Evolutionary conservation across 768 basidiomycete species (phyloP), one percentile per base, ranked within the genome.

Genomic region (Aureoboletus auriporus): DNA sequence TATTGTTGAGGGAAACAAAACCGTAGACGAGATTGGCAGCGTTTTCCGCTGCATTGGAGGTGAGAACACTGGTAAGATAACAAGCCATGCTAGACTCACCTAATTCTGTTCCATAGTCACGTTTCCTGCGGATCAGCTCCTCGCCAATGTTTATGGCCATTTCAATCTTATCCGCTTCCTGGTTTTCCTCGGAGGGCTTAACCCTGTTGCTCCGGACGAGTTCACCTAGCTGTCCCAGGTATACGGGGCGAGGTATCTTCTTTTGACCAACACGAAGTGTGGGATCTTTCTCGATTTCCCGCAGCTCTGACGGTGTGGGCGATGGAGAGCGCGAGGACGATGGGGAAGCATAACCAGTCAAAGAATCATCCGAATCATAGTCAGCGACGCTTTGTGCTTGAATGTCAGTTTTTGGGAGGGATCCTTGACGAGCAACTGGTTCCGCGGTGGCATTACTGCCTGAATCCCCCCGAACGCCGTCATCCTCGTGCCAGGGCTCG

Each of bases 221-320:
- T 42, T 81, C 80, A 5, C 83, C 83, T 5, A 99, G 74, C 61
- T 97, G 93, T 8, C 78, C 78, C 11, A 98, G 80, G 65, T 97
- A 99, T 8, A 98, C 89, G 0, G 96, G 96, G 14, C 83, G 77
- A n/a, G 75, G 62, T 12, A 87, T 74, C 57, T 84, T 91, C 68
- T 83, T 84, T 30, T 68, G 68, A 7, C 82, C 83, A 7, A 89
- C 75, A 40, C 77, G 80, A 31, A 95, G 70, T 2, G 88, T 84
- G 0, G 94, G 94, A 56, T 97, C 93, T 44, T 78, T 83, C 59
- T 89, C 89, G 29, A 90, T 84, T 59, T 89, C 92, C 16, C 77
- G 86, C 7, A 94, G 79, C 55, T 89, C 87, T 4, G 82, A 82
- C 4, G 82, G 83, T 0, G 87, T 87, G 0, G 93, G 94, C 2